phyloP scores from a whole-genome alignment of 345 rosid species.

The Populus alba region DNA sequence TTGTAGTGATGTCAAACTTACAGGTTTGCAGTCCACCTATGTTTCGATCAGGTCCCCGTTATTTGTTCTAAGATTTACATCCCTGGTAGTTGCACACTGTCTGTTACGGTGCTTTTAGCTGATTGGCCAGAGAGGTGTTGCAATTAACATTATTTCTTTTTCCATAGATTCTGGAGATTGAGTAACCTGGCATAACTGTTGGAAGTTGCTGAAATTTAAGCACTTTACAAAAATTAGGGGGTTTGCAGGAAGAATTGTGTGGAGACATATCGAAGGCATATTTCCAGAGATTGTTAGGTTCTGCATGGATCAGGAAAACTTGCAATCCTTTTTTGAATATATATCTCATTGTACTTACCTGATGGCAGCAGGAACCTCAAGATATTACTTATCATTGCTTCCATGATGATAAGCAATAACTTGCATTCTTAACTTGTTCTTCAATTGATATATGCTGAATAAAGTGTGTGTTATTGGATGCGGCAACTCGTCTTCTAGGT shows the following conservation, averaged over 20 bases:
- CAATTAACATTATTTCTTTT: neutral
- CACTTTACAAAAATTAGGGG: constrained; percentile 6
- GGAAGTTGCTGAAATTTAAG: constrained; percentile 15
- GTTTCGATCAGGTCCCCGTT: neutral
- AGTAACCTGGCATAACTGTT: constrained; percentile 15
- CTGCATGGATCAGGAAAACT: constrained; percentile 14
- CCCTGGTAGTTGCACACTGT: constrained; percentile 5
- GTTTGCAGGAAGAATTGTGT: neutral
- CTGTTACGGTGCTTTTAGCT: neutral
- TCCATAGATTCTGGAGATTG: constrained; percentile 35
- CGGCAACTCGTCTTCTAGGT: constrained; percentile 4
- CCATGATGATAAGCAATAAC: constrained; percentile 12
- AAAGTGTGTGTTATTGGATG: constrained; percentile 13
- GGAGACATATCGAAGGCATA: constrained; percentile 4
- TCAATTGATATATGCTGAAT: constrained; percentile 16
- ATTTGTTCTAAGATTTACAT: neutral
- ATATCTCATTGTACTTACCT: constrained; percentile 8
- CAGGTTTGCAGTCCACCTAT: constrained; percentile 11
- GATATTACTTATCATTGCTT: neutral
- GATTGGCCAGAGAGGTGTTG: neutral
- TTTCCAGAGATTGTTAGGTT: constrained; percentile 5
- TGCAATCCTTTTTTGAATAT: constrained; percentile 11
- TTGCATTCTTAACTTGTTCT: constrained; percentile 22
- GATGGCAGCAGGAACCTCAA: constrained; percentile 3
- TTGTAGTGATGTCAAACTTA: constrained; percentile 7